Conservation (phyloP, 1,284 basidiomycete species). For the Heterobasidion irregulare region DNA sequence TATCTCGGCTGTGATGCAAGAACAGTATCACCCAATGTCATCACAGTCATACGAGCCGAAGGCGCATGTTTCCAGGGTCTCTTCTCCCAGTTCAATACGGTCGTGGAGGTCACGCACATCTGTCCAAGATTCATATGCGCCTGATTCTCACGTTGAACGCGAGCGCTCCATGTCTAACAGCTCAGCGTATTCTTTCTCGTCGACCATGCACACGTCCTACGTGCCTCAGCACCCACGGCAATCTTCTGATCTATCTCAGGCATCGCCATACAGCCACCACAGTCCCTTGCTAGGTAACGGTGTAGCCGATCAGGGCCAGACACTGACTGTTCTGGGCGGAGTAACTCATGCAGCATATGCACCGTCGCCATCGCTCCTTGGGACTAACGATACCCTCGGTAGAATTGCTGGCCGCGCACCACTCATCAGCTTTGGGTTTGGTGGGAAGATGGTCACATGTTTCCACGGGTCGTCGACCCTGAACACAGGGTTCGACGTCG, state of each 20-base stretch:
- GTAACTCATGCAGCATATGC: conserved; percentile 50
- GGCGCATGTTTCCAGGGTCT: conserved; percentile 6
- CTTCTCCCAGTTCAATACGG: conserved; percentile 16
- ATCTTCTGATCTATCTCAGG: not conserved
- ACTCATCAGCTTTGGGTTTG: conserved; percentile 83
- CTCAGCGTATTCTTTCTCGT: conserved; percentile 34
- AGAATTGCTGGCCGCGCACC: conserved; percentile 70
- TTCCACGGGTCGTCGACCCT: conserved; percentile 70
- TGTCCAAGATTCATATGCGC: conserved; percentile 17
- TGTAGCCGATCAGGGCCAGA: conserved; percentile 11
- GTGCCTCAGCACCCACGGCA: conserved; percentile 22
- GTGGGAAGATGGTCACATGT: conserved; percentile 79
- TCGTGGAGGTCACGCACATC: conserved; percentile 12
- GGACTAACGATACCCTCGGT: conserved; percentile 77
- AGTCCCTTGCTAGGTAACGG: conserved; percentile 6
- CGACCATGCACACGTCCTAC: conserved; percentile 31
- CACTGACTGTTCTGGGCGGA: conserved; percentile 27
- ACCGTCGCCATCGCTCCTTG: conserved; percentile 69
- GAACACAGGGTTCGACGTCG: conserved; percentile 70
- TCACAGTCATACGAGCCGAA: conserved; percentile 3
- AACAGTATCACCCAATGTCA: conserved; percentile 1
- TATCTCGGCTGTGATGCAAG: conserved; percentile 3
- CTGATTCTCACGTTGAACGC: conserved; percentile 17
- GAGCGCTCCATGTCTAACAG: conserved; percentile 41
- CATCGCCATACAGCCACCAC: conserved; percentile 2